These are phyloP conservation scores for Herpetomonas muscarum DNA, from an alignment of 208 protist genomes.

Conservation along the genomic window DNA sequence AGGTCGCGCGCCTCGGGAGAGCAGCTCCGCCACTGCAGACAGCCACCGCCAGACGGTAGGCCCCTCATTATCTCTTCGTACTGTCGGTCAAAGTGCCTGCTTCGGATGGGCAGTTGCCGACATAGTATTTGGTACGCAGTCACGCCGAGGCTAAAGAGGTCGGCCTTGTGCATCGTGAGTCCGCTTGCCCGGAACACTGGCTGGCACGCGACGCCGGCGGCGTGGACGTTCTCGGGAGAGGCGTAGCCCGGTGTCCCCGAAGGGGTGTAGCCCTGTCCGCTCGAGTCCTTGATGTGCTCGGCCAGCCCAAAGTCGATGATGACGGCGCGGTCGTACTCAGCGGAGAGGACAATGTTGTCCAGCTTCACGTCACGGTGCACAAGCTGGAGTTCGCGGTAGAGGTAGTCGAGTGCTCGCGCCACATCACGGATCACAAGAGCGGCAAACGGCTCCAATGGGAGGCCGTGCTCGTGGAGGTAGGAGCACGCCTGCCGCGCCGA, in stretches of 20 bases:
- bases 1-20: conserved; percentile 37
- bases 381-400: conserved; percentile 53
- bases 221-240: conserved; percentile 62
- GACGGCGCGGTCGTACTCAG: conserved; percentile 53
- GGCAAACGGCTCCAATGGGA: conserved; percentile 45
- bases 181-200: conserved; percentile 30
- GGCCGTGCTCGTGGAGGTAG: conserved; percentile 29
- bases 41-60: conserved; percentile 28
- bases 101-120: conserved; percentile 28
- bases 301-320: conserved; percentile 88
- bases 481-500: conserved; percentile 41
- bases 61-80: conserved; percentile 36
- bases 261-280: conserved; percentile 23
- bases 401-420: conserved; percentile 52
- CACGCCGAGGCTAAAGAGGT: conserved; percentile 78
- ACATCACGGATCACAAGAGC: conserved; percentile 61
- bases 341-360: conserved; percentile 79
- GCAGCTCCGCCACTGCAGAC: conserved; percentile 45
- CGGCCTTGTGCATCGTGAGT: conserved; percentile 47
- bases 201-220: conserved; percentile 27
- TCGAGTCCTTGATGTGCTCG: conserved; percentile 32
- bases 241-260: conserved; percentile 60
- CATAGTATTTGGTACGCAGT: conserved; percentile 60
- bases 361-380: conserved; percentile 86
- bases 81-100: conserved; percentile 26